A percentile compares a stretch with the other conserved stretches of the same genome.
These are phyloP conservation scores for Wickerhamiella alocasiicola DNA, from an alignment of 805 yeast species.

Conservation along the genomic window DNA sequence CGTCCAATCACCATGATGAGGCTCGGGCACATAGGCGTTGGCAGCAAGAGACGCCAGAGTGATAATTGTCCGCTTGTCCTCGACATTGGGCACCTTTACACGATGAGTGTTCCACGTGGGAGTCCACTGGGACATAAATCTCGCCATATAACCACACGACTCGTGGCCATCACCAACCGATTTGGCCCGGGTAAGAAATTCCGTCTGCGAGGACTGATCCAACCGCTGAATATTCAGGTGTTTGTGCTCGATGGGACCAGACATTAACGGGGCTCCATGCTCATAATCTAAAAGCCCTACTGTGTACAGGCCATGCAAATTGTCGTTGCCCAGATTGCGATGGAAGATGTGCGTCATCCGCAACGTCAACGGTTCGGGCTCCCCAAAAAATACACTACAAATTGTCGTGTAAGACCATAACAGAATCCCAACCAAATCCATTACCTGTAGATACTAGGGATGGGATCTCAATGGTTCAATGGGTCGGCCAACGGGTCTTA, in stretches of 20 bases:
- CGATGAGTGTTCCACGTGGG: conserved; percentile 2
- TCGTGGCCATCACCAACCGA: conserved; percentile 4
- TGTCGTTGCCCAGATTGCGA: conserved; percentile 11
- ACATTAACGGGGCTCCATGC: conserved; percentile 1
- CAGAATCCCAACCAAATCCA: conserved; percentile 1
- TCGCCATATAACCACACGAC: conserved; percentile 3
- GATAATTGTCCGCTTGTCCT: conserved; percentile 61
- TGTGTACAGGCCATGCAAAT: conserved; percentile 7
- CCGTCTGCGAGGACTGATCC: background rate
- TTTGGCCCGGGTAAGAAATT: conserved; percentile 4
- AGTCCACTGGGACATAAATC: background rate
- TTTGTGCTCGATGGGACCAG: conserved; percentile 1
- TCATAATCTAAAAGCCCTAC: conserved; percentile 9
- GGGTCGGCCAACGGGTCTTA: too few relatives aligned
- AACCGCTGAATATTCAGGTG: background rate
- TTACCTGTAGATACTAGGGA: too few relatives aligned
- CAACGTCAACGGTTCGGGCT: conserved; percentile 1
- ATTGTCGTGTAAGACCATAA: conserved; percentile 5
- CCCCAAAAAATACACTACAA: background rate
- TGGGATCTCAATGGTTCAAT: too few relatives aligned
- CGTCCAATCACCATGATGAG: conserved; percentile 75
- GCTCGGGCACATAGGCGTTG: conserved; percentile 76
- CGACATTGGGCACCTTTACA: conserved; percentile 56
- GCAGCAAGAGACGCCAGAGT: conserved; percentile 76
- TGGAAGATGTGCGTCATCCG: conserved; percentile 13